Conservation (phyloP, 2,329 filamentous ascomycete genomes). For the Kalmusia sp. region DNA sequence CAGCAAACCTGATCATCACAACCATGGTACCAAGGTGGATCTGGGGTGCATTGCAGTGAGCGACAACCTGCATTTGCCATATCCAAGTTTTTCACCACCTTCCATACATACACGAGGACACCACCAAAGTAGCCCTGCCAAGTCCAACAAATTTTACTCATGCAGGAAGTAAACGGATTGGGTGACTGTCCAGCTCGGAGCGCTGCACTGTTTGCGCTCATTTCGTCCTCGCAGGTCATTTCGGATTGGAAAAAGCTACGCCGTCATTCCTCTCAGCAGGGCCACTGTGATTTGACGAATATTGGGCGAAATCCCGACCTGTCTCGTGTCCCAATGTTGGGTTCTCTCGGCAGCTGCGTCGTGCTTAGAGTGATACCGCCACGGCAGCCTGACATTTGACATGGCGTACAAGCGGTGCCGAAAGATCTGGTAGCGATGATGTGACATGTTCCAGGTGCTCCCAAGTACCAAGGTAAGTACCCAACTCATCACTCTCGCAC, state of each 20-base stretch:
- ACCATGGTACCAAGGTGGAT: constrained; percentile 11
- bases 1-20: constrained; percentile 4
- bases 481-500: not conserved
- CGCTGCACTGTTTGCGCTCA: not conserved
- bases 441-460: constrained; percentile 10
- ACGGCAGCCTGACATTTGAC: constrained; percentile 2
- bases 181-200: not conserved
- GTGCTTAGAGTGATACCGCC: not conserved
- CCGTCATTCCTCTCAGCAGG: not conserved
- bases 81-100: constrained; percentile 15
- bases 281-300: not conserved
- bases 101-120: constrained; percentile 30
- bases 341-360: not conserved
- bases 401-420: not conserved
- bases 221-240: not conserved
- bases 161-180: constrained; percentile 8
- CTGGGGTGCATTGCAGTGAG: constrained; percentile 24
- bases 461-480: constrained; percentile 1
- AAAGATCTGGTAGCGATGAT: constrained; percentile 7
- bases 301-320: not conserved
- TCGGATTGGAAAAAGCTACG: constrained; percentile 15
- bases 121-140: constrained; percentile 25
- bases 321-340: not conserved
- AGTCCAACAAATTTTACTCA: constrained; percentile 10
- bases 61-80: constrained; percentile 11